Percentiles rank a stretch among this genome's conserved stretches.
phyloP scores from a whole-genome alignment of 1,284 basidiomycete species.

The Melampsora americana region DNA sequence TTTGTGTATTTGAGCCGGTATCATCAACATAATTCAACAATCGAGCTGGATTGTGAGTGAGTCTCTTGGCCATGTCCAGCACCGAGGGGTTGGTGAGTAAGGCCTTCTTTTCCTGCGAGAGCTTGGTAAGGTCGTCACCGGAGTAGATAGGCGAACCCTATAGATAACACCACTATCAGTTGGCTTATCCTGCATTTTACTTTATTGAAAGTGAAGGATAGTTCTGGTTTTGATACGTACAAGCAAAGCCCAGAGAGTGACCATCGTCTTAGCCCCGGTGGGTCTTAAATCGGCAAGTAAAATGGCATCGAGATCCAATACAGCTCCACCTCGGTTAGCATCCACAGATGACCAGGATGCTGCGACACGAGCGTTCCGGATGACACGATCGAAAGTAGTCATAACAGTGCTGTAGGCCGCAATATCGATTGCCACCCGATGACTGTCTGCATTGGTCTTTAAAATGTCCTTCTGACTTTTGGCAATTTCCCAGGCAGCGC shows the following conservation, averaged over 20 bases:
- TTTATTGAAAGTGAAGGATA: neutral
- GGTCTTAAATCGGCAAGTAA: neutral
- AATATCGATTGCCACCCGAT: slow-evolving; percentile 3
- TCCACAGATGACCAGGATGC: neutral
- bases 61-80: neutral
- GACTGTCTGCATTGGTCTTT: neutral
- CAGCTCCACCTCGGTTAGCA: slow-evolving; percentile 1
- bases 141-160: slow-evolving; percentile 8
- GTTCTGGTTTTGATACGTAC: neutral
- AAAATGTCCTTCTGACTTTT: neutral
- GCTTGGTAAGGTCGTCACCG: neutral
- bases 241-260: slow-evolving; percentile 6
- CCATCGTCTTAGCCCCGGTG: neutral
- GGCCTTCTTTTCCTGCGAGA: neutral
- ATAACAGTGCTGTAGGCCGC: neutral
- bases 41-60: neutral
- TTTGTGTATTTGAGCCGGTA: neutral
- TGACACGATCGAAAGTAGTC: slow-evolving; percentile 17
- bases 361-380: neutral
- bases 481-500: neutral
- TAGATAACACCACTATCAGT: too few relatives aligned
- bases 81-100: neutral
- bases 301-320: slow-evolving; percentile 2
- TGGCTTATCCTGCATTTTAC: neutral
- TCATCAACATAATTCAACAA: neutral